Conservation (phyloP, 352 stramenopile genomes). For the Pythium volutum region DNA sequence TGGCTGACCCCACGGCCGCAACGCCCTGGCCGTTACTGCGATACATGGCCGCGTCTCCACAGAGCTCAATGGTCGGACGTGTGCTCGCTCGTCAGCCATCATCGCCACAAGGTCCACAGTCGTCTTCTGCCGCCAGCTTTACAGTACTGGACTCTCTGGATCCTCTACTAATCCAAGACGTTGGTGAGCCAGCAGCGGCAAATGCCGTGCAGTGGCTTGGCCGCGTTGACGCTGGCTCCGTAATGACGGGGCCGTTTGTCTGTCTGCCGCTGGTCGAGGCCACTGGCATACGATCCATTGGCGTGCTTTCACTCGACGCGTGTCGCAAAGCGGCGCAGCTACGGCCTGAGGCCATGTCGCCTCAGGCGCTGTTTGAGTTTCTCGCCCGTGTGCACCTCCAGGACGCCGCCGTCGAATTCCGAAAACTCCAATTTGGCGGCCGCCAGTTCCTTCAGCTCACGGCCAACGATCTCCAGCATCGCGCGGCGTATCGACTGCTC, state of each 20-base stretch:
- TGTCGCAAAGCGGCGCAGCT: conserved; percentile 47
- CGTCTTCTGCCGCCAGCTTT: conserved; percentile 26
- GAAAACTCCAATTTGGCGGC: conserved; percentile 38
- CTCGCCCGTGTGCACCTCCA: conserved; percentile 47
- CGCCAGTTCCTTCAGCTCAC: conserved; percentile 42
- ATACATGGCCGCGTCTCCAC: conserved; percentile 46
- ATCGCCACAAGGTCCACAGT: background rate
- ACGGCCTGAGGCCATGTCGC: conserved; percentile 60
- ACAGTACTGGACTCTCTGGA: conserved; percentile 29
- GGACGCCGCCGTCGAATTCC: conserved; percentile 47
- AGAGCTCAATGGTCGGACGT: conserved; percentile 46
- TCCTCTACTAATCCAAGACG: conserved; percentile 38
- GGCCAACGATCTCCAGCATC: conserved; percentile 50
- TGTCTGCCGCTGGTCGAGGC: conserved; percentile 45
- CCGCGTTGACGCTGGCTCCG: background rate
- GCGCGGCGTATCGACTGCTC: conserved; percentile 41
- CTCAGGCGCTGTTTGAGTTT: conserved; percentile 41
- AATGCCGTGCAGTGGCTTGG: conserved; percentile 5
- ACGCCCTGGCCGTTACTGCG: conserved; percentile 35
- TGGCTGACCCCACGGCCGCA: conserved; percentile 21
- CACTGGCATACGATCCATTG: conserved; percentile 24
- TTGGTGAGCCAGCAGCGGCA: conserved; percentile 16
- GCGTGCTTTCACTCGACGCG: conserved; percentile 54
- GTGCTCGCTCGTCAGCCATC: conserved; percentile 21
- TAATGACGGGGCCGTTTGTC: conserved; percentile 41